Evolutionary conservation across 2,329 filamentous ascomycete species (phyloP), one percentile per base, ranked within the genome.

Genomic region (Chrysosphaeria jannelii): DNA sequence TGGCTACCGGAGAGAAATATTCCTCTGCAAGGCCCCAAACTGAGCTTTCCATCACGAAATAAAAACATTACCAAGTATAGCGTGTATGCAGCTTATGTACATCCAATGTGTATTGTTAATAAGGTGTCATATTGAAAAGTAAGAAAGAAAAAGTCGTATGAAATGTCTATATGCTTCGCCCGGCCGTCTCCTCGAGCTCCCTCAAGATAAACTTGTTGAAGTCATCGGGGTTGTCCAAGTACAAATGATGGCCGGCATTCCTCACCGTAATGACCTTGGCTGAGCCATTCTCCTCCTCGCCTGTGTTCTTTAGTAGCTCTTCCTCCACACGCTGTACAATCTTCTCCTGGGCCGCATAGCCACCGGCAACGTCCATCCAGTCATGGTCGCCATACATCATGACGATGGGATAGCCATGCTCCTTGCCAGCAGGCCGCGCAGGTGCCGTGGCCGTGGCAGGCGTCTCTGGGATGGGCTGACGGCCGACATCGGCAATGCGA

Each of bases 351-450:
- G 79, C 66, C 0, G 71, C 76, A 22, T 66, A 61, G 0, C 85
- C 85, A 14, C 79, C 85, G 0, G 64, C 63, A 6, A 85, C 66
- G 33, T 97, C 85, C 85, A 97, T 97, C 85, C 85, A 97, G 49
- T 97, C 85, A 37, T 85, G 67, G 36, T 93, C 79, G 31, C 85
- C 85, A 39, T 97, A 97, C 71, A 93, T 79, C 39, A 97, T 60
- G 6, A 93, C 58, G 15, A 93, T 51, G 0, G 85, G 81, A 23
- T 78, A 52, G 2, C 79, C 78, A 0, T 56, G 70, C 34, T 63
- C 57, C 13, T 40, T 38, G 10, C 40, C 35, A 4, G 35, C 40
- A 1, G 43, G 38, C 11, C 33, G 14, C 0, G 34, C 33, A 4
- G 36, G 39, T 4, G 38, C 39, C 5, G 25, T 23, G 1, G 10